Percentiles rank a stretch among this genome's conserved stretches.
Evolutionary conservation across 306 rosid genomes (phyloP).

Genomic region (Begonia peltatifolia): DNA sequence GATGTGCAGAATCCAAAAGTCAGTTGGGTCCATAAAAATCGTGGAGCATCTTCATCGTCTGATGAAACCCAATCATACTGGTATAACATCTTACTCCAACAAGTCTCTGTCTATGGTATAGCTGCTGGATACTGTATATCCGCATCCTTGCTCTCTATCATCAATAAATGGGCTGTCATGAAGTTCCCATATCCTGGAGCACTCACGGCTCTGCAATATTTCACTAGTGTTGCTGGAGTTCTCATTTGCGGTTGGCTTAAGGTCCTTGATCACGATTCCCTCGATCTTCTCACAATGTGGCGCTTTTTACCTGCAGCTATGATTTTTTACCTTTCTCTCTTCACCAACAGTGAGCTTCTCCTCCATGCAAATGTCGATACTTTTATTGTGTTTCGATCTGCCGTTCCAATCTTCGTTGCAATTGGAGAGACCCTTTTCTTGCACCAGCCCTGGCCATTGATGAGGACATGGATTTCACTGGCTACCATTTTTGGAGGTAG

Average conservation of each 20-base stretch:
- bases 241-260: conserved; percentile 38
- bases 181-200: conserved; percentile 91
- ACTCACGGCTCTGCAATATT: conserved; percentile 69
- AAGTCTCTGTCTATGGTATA: conserved; percentile 52
- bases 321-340: conserved; percentile 68
- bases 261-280: conserved; percentile 36
- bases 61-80: conserved; percentile 24
- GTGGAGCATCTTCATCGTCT: conserved; percentile 12
- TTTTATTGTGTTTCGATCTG: conserved; percentile 69
- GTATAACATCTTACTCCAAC: conserved; percentile 27
- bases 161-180: conserved; percentile 90
- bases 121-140: conserved; percentile 85
- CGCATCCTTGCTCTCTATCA: conserved; percentile 76
- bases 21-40: conserved; percentile 17
- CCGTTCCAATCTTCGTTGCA: conserved; percentile 72
- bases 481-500: conserved; percentile 64
- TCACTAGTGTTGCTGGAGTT: conserved; percentile 75
- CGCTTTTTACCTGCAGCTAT: conserved; percentile 67
- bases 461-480: conserved; percentile 58
- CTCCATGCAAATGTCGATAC: conserved; percentile 88
- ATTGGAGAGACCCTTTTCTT: conserved; percentile 67
- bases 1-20: conserved; percentile 29
- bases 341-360: conserved; percentile 75
- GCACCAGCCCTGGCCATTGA: conserved; percentile 66
- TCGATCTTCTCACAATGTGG: conserved; percentile 62